A percentile compares a stretch with the other conserved stretches of the same genome.
phyloP scores from a whole-genome alignment of 1,139 yeast species.

The Candida neerlandica region DNA sequence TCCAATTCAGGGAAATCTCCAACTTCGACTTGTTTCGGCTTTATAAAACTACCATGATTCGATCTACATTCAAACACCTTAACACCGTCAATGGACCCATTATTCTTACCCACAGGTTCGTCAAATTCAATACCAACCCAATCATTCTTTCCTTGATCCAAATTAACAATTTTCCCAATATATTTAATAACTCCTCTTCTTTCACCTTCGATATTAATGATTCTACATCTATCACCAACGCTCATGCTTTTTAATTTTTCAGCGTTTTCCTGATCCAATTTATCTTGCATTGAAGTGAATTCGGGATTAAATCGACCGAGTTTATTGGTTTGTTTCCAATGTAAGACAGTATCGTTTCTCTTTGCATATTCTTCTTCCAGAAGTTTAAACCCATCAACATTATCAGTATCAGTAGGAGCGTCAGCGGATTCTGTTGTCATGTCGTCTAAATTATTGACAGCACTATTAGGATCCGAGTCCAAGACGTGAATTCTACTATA shows the following conservation, averaged over 20 bases:
- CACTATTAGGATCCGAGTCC: slow-evolving; percentile 56
- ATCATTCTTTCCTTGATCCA: slow-evolving; percentile 48
- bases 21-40: slow-evolving; percentile 50
- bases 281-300: slow-evolving; percentile 29
- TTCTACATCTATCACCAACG: slow-evolving; percentile 44
- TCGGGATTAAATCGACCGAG: slow-evolving; percentile 75
- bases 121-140: slow-evolving; percentile 56
- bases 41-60: slow-evolving; percentile 54
- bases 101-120: slow-evolving; percentile 51
- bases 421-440: slow-evolving; percentile 27
- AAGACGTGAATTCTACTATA: slow-evolving; percentile 53
- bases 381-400: slow-evolving; percentile 44
- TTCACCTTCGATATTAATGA: slow-evolving; percentile 49
- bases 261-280: slow-evolving; percentile 21
- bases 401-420: not conserved
- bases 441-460: slow-evolving; percentile 37
- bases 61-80: slow-evolving; percentile 36
- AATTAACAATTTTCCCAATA: slow-evolving; percentile 66
- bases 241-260: slow-evolving; percentile 21
- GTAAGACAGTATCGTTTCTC: slow-evolving; percentile 63
- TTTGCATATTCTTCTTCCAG: slow-evolving; percentile 69
- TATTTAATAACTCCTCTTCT: slow-evolving; percentile 70
- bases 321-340: slow-evolving; percentile 70
- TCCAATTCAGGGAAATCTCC: slow-evolving; percentile 55
- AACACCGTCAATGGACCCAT: slow-evolving; percentile 40